phyloP scores from a whole-genome alignment of 208 protist genomes.

The Wallacemonas sp. region DNA sequence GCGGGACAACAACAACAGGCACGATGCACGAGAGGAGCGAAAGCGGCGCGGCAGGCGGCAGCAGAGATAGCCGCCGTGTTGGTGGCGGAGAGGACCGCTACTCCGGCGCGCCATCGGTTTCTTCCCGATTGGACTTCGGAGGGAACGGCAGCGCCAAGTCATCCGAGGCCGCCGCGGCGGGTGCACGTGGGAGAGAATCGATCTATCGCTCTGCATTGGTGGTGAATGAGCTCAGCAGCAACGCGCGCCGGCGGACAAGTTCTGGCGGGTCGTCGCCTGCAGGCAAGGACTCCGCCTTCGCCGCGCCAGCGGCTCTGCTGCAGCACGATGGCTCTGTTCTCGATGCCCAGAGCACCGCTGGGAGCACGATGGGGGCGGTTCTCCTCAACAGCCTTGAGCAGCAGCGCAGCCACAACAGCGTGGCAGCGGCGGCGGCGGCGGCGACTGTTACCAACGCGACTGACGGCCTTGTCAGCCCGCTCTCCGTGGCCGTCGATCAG shows the following conservation, averaged over 20 bases:
- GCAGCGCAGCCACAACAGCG: slow-evolving; percentile 15
- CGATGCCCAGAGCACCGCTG: neutral
- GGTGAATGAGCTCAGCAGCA: slow-evolving; percentile 42
- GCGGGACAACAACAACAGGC: too few relatives aligned
- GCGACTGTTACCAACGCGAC: neutral
- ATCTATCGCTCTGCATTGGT: slow-evolving; percentile 72
- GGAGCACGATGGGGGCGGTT: slow-evolving; percentile 39
- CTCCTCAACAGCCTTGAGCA: slow-evolving; percentile 43
- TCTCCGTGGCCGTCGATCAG: neutral
- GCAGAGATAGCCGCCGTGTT: neutral
- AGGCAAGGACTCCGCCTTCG: slow-evolving; percentile 3
- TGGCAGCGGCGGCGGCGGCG: slow-evolving; percentile 12
- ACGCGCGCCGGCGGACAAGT: slow-evolving; percentile 21
- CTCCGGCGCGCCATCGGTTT: slow-evolving; percentile 10
- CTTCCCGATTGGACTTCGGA: slow-evolving; percentile 23
- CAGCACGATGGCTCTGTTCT: neutral
- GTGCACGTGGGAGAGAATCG: slow-evolving; percentile 25
- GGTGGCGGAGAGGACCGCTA: neutral
- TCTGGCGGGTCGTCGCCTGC: slow-evolving; percentile 1
- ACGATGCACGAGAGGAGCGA: too few relatives aligned
- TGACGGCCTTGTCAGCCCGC: neutral
- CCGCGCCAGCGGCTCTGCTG: neutral
- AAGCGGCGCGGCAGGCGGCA: neutral
- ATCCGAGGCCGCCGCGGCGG: slow-evolving; percentile 10
- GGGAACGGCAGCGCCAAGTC: slow-evolving; percentile 9